phyloP scores from a whole-genome alignment of 2,329 filamentous ascomycete genomes.

The Ophioceras dolichostomum region DNA sequence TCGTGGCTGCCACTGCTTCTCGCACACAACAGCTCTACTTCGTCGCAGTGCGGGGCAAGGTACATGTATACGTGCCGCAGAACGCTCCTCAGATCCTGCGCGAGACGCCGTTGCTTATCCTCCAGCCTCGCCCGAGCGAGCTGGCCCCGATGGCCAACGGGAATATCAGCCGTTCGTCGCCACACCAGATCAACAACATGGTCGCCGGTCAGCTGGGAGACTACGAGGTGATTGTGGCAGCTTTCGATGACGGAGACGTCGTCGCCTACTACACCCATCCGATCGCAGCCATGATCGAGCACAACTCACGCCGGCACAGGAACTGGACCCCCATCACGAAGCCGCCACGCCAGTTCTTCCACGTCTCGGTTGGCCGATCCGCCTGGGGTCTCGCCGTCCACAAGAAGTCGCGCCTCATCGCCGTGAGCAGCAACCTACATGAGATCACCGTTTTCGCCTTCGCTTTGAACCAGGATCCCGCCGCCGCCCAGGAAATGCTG shows the following conservation, averaged over 20 bases:
- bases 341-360: conserved; percentile 47
- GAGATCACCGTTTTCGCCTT: conserved; percentile 42
- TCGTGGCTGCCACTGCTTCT: background rate
- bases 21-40: conserved; percentile 50
- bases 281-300: conserved; percentile 29
- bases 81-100: conserved; percentile 36
- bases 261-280: conserved; percentile 53
- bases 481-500: background rate
- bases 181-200: conserved; percentile 58
- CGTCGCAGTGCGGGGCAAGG: conserved; percentile 40
- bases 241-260: conserved; percentile 66
- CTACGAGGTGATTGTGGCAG: conserved; percentile 55
- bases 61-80: conserved; percentile 43
- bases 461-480: conserved; percentile 12
- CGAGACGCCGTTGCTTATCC: conserved; percentile 32
- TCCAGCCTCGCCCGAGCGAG: conserved; percentile 29
- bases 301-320: conserved; percentile 7
- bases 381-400: conserved; percentile 89
- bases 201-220: conserved; percentile 56
- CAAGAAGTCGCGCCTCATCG: conserved; percentile 68
- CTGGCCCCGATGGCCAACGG: conserved; percentile 13
- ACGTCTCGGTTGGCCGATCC: conserved; percentile 61
- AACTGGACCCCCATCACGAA: background rate
- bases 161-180: conserved; percentile 21
- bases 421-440: conserved; percentile 64